These are phyloP conservation scores for Hypericum androsaemum DNA, from an alignment of 345 rosid genomes.

Conservation along the genomic window DNA sequence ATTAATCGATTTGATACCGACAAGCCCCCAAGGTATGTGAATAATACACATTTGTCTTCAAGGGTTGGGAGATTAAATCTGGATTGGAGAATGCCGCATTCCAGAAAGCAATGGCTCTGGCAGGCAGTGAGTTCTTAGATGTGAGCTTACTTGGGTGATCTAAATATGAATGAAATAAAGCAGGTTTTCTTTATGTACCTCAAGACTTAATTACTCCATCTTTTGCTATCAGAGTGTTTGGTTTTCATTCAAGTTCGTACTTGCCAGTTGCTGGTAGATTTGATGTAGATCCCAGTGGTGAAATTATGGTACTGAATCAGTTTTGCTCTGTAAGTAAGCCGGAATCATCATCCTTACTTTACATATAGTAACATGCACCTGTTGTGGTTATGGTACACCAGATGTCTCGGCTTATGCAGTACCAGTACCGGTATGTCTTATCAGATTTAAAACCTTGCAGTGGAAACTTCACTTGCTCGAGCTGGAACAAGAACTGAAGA, in stretches of 20 bases:
- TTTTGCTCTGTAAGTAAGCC: constrained; percentile 44
- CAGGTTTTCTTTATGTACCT: too few species aligned
- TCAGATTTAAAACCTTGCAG: constrained; percentile 24
- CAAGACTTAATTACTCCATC: too few species aligned
- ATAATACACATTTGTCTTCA: constrained; percentile 70
- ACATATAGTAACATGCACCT: too few species aligned
- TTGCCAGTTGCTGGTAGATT: constrained; percentile 71
- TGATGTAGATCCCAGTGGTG: constrained; percentile 62
- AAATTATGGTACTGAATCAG: constrained; percentile 55
- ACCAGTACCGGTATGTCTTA: too few species aligned
- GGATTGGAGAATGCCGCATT: constrained; percentile 94
- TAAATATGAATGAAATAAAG: too few species aligned
- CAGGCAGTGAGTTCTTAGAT: constrained; percentile 75
- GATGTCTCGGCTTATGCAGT: not conserved
- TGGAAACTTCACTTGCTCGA: constrained; percentile 95
- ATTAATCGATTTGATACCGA: constrained; percentile 72
- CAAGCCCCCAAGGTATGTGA: constrained; percentile 76
- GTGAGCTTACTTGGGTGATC: constrained; percentile 32
- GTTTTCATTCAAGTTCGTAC: constrained; percentile 72
- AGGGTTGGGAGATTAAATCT: constrained; percentile 79
- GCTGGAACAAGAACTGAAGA: constrained; percentile 86
- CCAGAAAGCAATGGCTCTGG: constrained; percentile 60
- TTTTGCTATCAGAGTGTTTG: constrained; percentile 48
- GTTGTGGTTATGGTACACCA: too few species aligned
- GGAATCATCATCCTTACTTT: not conserved